Conservation (phyloP, 73 alveolate genomes). For the Diophrys sp. region DNA sequence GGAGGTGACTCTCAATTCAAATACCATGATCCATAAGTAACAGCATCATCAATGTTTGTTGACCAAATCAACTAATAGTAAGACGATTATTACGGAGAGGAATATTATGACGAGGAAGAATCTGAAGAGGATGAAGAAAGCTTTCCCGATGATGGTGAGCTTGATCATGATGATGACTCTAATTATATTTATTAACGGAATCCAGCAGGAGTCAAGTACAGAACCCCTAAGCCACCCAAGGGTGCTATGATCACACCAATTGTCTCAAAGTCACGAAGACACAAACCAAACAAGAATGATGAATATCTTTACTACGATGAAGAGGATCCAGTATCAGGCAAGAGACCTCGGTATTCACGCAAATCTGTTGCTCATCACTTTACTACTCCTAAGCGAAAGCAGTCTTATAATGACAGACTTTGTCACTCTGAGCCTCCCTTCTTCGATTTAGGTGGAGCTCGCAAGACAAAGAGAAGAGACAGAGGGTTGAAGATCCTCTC, state of each 20-base stretch:
- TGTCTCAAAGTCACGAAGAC: neutral
- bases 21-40: no score
- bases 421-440: neutral
- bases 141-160: conserved; percentile 1
- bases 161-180: neutral
- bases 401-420: neutral
- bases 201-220: neutral
- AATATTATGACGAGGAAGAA: neutral
- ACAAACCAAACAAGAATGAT: neutral
- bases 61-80: no score
- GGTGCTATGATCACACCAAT: neutral
- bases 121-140: neutral
- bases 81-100: no score
- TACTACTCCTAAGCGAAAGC: no score
- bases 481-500: conserved; percentile 72
- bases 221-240: neutral
- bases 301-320: neutral
- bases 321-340: no score
- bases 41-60: no score
- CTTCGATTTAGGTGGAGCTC: neutral
- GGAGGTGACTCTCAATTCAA: no score
- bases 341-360: no score
- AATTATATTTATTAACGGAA: neutral
- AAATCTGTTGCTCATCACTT: no score
- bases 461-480: neutral